phyloP scores from a whole-genome alignment of 768 basidiomycete species.

The Boletus rubroflammeus region DNA sequence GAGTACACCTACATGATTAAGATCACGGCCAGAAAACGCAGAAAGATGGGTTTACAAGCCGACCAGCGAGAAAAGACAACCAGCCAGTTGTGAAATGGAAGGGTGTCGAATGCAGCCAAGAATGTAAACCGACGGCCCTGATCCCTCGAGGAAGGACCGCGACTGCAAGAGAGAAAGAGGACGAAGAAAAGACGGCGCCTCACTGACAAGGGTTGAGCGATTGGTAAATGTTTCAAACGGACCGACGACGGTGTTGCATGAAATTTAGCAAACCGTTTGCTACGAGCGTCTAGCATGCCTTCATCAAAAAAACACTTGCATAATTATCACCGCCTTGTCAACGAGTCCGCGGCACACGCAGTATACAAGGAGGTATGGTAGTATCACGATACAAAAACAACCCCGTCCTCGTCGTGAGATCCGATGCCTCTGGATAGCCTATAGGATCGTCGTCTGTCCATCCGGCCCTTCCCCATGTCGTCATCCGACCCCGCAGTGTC shows the following conservation, averaged over 20 bases:
- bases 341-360: neutral
- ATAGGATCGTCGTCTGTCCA: slow-evolving; percentile 40
- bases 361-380: neutral
- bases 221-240: neutral
- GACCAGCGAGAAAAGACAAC: slow-evolving; percentile 21
- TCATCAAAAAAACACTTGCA: neutral
- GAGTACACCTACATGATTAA: slow-evolving; percentile 21
- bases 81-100: slow-evolving; percentile 17
- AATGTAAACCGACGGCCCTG: slow-evolving; percentile 9
- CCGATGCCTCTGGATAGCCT: slow-evolving; percentile 56
- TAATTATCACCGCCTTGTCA: slow-evolving; percentile 4
- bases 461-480: slow-evolving; percentile 11
- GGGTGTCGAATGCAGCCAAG: slow-evolving; percentile 9
- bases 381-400: slow-evolving; percentile 1
- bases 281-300: neutral
- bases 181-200: neutral
- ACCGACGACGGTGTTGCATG: slow-evolving; percentile 4
- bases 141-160: slow-evolving; percentile 7
- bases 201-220: neutral
- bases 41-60: slow-evolving; percentile 11
- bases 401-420: slow-evolving; percentile 11
- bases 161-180: neutral
- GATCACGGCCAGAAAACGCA: slow-evolving; percentile 2
- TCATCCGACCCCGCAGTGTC: slow-evolving; percentile 24
- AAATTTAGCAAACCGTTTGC: neutral